phyloP scores from a whole-genome alignment of 257 asterid species.

The Solanum arcanum region DNA sequence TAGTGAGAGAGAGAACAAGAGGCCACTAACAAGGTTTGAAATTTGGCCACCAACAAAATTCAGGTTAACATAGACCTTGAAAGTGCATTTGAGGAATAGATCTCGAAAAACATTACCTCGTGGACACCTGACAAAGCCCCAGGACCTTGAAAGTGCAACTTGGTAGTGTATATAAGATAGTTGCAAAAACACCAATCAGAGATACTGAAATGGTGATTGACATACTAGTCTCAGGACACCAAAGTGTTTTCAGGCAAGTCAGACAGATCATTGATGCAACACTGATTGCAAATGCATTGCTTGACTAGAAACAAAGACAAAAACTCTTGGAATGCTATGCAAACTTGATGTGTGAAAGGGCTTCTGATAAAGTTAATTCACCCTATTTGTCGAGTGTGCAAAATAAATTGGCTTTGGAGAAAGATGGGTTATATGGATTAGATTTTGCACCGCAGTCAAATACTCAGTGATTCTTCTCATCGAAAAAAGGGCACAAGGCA shows the following conservation, averaged over 20 bases:
- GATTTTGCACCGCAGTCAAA: not conserved
- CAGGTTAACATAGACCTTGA: not conserved
- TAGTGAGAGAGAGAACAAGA: not conserved
- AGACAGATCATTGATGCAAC: not conserved
- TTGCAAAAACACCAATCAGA: not conserved
- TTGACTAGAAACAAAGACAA: not conserved
- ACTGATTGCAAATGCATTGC: not conserved
- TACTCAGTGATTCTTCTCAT: not conserved
- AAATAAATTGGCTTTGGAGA: not conserved
- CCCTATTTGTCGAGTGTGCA: not conserved
- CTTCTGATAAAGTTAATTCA: not conserved
- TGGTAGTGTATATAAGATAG: not conserved
- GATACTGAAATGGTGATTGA: not conserved
- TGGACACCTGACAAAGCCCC: not conserved
- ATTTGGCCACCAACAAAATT: not conserved
- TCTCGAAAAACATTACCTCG: not conserved
- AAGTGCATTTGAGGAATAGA: not conserved
- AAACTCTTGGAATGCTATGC: not conserved
- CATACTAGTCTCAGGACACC: not conserved
- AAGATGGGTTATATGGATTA: not conserved
- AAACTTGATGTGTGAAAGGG: not conserved
- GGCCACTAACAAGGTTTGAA: not conserved
- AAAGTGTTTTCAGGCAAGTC: not conserved
- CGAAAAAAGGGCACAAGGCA: not conserved
- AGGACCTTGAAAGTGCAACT: not conserved